Percentiles rank a stretch among this genome's conserved stretches.
phyloP scores from a whole-genome alignment of 2,329 filamentous ascomycete genomes.

The Nemania serpens region DNA sequence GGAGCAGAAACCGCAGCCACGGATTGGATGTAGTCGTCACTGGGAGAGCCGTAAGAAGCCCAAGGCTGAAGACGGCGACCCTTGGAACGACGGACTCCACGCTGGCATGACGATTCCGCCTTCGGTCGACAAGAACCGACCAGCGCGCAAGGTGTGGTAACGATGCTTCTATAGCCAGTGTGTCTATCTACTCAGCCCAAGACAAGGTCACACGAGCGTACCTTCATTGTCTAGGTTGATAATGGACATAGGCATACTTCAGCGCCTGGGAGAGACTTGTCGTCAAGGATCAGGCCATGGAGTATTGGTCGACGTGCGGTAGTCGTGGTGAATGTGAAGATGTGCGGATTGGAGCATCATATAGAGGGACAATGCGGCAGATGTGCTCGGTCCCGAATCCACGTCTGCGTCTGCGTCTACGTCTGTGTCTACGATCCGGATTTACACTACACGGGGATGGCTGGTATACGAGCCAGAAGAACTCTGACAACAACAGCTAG shows the following conservation, averaged over 20 bases:
- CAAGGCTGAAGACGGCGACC: slow-evolving; percentile 10
- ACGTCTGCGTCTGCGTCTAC: neutral
- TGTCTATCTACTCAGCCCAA: slow-evolving; percentile 21
- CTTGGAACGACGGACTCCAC: slow-evolving; percentile 1
- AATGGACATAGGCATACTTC: neutral
- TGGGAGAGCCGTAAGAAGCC: neutral
- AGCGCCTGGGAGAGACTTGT: neutral
- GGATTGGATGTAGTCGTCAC: neutral
- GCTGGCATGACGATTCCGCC: slow-evolving; percentile 13
- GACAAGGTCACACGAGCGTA: slow-evolving; percentile 16
- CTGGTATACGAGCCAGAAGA: slow-evolving; percentile 5
- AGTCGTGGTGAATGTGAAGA: neutral
- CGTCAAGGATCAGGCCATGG: neutral
- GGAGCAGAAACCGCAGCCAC: neutral
- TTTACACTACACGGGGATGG: slow-evolving; percentile 7
- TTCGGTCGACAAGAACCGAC: slow-evolving; percentile 4
- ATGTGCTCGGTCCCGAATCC: neutral
- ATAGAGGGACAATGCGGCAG: slow-evolving; percentile 10
- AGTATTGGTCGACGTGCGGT: neutral
- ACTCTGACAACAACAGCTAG: neutral
- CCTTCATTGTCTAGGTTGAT: slow-evolving; percentile 2
- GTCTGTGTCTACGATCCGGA: neutral
- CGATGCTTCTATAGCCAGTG: slow-evolving; percentile 4
- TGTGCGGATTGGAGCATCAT: slow-evolving; percentile 8
- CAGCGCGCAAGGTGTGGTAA: neutral